A percentile compares a stretch with the other conserved stretches of the same genome.
Conservation (phyloP, 371 early-diverging fungal species). For the Globomyces sp. region DNA sequence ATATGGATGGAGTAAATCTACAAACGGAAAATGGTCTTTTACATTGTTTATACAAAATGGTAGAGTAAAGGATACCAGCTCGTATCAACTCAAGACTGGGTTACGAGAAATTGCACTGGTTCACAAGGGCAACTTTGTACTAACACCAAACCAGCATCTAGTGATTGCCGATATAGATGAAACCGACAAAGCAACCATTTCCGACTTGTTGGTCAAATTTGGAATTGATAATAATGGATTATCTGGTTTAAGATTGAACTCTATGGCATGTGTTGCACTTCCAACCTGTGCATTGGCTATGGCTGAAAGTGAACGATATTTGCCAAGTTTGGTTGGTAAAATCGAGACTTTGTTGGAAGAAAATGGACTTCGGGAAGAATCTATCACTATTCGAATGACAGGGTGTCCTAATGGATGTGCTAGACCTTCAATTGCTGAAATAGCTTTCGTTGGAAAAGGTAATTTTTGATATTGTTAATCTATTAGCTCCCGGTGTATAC, state of each 20-base stretch:
- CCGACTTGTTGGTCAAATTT: conserved; percentile 70
- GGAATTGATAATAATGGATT: conserved; percentile 77
- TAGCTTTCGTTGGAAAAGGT: conserved; percentile 90
- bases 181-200: conserved; percentile 66
- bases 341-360: conserved; percentile 77
- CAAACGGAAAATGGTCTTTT: conserved; percentile 72
- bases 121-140: conserved; percentile 58
- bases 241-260: conserved; percentile 77
- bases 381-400: conserved; percentile 93
- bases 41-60: conserved; percentile 91
- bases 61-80: conserved; percentile 82
- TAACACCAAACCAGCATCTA: conserved; percentile 90
- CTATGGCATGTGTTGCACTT: conserved; percentile 93
- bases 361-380: conserved; percentile 77
- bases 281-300: conserved; percentile 93
- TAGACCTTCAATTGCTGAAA: conserved; percentile 87
- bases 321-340: conserved; percentile 75
- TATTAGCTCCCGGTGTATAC: conserved; percentile 78
- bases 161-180: conserved; percentile 76
- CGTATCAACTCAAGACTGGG: conserved; percentile 72
- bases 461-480: neutral
- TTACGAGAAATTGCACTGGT: conserved; percentile 69
- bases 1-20: conserved; percentile 81
- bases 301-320: conserved; percentile 94
- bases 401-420: conserved; percentile 97